Percentiles rank a stretch among this genome's conserved stretches.
These are phyloP conservation scores for Afroboletus lepidellus DNA, from an alignment of 1,284 basidiomycete species.

Conservation along the genomic window DNA sequence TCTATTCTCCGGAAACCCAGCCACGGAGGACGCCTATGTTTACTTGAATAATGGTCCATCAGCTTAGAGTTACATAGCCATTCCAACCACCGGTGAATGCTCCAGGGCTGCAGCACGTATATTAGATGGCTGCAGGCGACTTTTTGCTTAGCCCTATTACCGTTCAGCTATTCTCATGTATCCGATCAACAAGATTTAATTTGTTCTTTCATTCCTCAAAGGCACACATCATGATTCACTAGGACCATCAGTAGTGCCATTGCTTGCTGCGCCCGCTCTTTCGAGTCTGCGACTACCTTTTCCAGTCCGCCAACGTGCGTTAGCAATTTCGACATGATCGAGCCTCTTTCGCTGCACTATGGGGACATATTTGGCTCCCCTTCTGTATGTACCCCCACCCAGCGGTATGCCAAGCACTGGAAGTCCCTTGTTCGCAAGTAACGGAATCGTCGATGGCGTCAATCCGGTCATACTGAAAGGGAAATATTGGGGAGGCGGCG, in stretches of 20 bases:
- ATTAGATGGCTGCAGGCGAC: conserved; percentile 13
- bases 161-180: conserved; percentile 15
- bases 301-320: conserved; percentile 74
- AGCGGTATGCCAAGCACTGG: conserved; percentile 57
- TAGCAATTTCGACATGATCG: conserved; percentile 70
- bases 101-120: conserved; percentile 3
- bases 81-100: conserved; percentile 6
- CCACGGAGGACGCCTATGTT: conserved; percentile 66
- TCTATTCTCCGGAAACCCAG: conserved; percentile 47
- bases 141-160: conserved; percentile 22
- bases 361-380: conserved; percentile 62
- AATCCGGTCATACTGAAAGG: conserved; percentile 33
- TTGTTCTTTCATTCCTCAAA: conserved; percentile 1
- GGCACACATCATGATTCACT: conserved; percentile 9
- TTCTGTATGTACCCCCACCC: conserved; percentile 70
- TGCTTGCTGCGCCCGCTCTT: neutral
- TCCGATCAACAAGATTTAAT: conserved; percentile 20
- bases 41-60: conserved; percentile 54
- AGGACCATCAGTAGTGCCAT: conserved; percentile 1
- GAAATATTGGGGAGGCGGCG: conserved; percentile 35
- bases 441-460: conserved; percentile 24
- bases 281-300: conserved; percentile 45
- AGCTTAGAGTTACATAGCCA: conserved; percentile 15
- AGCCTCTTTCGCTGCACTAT: conserved; percentile 65
- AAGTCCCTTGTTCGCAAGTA: conserved; percentile 22